Conservation (phyloP, 192 early-diverging fungal genomes). For the Chytriomyces confervae region DNA sequence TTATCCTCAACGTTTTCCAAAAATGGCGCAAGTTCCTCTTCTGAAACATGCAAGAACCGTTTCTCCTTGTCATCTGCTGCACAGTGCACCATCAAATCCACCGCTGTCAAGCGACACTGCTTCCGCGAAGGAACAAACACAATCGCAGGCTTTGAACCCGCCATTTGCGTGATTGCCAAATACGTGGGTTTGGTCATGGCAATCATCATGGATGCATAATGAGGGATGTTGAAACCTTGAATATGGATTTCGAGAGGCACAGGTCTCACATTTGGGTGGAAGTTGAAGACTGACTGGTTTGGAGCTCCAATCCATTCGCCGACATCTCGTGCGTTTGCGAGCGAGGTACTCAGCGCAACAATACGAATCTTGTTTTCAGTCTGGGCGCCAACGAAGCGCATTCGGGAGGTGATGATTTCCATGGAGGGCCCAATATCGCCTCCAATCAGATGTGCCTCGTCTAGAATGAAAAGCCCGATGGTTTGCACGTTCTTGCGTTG, state of each 20-base stretch:
- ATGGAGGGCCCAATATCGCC: conserved; percentile 88
- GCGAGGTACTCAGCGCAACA: conserved; percentile 83
- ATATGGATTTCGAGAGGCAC: conserved; percentile 95
- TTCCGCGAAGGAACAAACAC: conserved; percentile 93
- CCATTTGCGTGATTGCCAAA: conserved; percentile 72
- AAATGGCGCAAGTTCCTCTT: conserved; percentile 66
- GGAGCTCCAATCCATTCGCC: conserved; percentile 96
- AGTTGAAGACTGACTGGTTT: conserved; percentile 83
- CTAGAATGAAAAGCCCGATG: conserved; percentile 86
- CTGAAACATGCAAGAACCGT: conserved; percentile 75
- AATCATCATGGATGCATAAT: conserved; percentile 95
- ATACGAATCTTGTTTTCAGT: conserved; percentile 86
- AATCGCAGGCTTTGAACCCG: conserved; percentile 69
- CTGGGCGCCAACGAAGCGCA: conserved; percentile 88
- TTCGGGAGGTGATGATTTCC: conserved; percentile 91
- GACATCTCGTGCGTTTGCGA: conserved; percentile 98
- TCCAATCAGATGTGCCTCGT: conserved; percentile 94
- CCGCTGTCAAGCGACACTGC: conserved; percentile 86
- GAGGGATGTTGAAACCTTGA: conserved; percentile 87
- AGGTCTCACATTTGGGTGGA: conserved; percentile 90
- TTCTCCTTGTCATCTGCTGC: conserved; percentile 76
- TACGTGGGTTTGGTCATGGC: conserved; percentile 90
- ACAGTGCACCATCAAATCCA: conserved; percentile 81
- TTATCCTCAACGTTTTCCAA: conserved; percentile 74
- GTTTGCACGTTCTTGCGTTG: conserved; percentile 92